These are phyloP conservation scores for Salvia hispanica DNA, from an alignment of 257 asterid genomes.

Conservation along the genomic window DNA sequence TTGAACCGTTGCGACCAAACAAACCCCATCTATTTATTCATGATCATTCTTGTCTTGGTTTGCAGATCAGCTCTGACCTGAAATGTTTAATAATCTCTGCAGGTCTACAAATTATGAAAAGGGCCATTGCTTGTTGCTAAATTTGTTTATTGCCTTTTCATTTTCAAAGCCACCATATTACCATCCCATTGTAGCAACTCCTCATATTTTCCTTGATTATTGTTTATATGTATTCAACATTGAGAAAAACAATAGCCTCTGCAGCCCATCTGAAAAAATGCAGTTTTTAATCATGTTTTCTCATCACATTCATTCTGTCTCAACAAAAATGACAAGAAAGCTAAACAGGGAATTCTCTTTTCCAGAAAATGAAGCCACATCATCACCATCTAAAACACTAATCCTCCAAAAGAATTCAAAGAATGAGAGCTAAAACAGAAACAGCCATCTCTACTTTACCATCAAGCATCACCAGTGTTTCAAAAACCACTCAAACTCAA, in stretches of 20 bases:
- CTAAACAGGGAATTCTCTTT: constrained; percentile 10
- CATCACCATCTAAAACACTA: constrained; percentile 22
- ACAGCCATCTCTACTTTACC: background rate
- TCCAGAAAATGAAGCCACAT: no score
- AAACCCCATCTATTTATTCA: no score
- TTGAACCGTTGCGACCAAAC: background rate
- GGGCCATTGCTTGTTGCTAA: constrained; percentile 47
- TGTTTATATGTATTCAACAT: background rate
- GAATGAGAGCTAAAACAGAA: constrained; percentile 14
- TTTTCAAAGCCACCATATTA: constrained; percentile 36
- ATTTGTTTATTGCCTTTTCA: constrained; percentile 41
- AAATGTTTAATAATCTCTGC: constrained; percentile 36
- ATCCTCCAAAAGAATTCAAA: constrained; percentile 28
- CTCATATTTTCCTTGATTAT: background rate
- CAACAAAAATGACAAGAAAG: constrained; percentile 9
- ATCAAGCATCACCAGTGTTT: no score
- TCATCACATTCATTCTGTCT: background rate
- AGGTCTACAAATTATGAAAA: constrained; percentile 41
- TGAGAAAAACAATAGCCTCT: background rate
- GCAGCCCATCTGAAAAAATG: no score
- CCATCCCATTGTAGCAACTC: constrained; percentile 52
- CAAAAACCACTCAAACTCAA: no score
- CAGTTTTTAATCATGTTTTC: background rate
- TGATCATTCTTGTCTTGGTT: background rate
- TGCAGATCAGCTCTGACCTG: background rate